Evolutionary conservation across 2,329 filamentous ascomycete species (phyloP), one percentile per base, ranked within the genome.

Genomic region (Fusarium sambucinum): DNA sequence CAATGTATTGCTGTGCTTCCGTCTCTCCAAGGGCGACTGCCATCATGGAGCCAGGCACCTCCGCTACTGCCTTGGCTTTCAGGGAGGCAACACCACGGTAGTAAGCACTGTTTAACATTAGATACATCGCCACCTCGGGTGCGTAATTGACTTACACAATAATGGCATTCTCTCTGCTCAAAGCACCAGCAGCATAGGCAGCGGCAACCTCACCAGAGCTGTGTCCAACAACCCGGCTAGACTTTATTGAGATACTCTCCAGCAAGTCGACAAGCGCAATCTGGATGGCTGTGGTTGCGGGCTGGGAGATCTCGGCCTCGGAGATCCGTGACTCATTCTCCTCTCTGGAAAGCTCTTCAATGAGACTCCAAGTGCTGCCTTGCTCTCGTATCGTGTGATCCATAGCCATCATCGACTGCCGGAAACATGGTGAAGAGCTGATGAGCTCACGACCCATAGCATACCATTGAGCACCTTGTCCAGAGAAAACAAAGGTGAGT

Each of bases 141-240:
- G 7, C 23, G 27, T 27, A 3, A 27, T 27, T 27, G 2, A 55
- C 55, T 55, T 13, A 58, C 55, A 58, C 55, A 37, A 44, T 35
- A 6, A 58, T 55, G 13, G 55, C 55, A 6, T 44, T 37, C 2
- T 55, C 48, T 30, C 30, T 30, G 19, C 19, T 44, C 14, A 58
- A 23, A 10, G 55, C 38, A 19, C 55, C 55, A 8, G 55, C 38
- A 19, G 55, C 30, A 37, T 58, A 58, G 13, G 55, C 48, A 44
- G 37, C 55, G 6, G 55, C 55, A 19, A 58, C 25, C 13, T 58
- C 55, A 25, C 55, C 55, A 25, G 55, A 58, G 16, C 55, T 58
- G 19, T 58, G 48, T 4, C 55, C 55, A 25, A 58, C 19, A n/a
- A 58, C 30, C 1, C 19, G 48, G 25, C 38, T 55, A 5, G 55